These are phyloP conservation scores for Paracoccidioides lutzii DNA, from an alignment of 2,329 filamentous ascomycete genomes.

Conservation along the genomic window DNA sequence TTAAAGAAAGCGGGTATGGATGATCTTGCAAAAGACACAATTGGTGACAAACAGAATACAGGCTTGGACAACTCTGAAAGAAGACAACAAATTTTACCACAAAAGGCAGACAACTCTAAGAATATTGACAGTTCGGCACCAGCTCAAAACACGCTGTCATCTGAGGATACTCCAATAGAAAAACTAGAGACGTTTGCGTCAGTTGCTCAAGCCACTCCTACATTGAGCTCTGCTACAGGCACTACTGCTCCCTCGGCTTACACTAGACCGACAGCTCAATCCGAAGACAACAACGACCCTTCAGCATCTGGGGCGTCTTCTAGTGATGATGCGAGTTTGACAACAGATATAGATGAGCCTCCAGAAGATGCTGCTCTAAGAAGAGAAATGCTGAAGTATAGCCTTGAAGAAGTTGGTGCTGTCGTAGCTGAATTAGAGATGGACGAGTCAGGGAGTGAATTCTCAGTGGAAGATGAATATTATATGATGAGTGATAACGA, in stretches of 20 bases:
- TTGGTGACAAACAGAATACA: constrained; percentile 9
- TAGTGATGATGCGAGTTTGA: constrained; percentile 26
- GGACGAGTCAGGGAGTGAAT: constrained; percentile 48
- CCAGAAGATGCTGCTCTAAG: constrained; percentile 68
- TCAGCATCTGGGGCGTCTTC: neutral
- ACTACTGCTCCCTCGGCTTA: neutral
- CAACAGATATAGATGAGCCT: constrained; percentile 62
- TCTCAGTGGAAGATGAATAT: constrained; percentile 41
- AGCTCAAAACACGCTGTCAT: neutral
- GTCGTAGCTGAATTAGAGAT: constrained; percentile 86
- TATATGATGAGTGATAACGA: constrained; percentile 43
- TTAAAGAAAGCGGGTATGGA: constrained; percentile 64
- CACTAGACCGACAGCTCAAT: constrained; percentile 4
- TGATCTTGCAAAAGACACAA: constrained; percentile 26
- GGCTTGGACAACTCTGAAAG: constrained; percentile 4
- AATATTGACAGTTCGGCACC: neutral
- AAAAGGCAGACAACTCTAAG: neutral
- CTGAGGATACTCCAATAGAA: neutral
- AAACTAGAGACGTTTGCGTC: neutral
- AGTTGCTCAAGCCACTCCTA: neutral
- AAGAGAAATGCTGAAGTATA: constrained; percentile 81
- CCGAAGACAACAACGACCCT: neutral
- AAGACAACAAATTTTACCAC: neutral
- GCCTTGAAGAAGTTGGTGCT: constrained; percentile 73
- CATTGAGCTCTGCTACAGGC: neutral